Evolutionary conservation across 371 early-diverging fungal species (phyloP).

Genomic region (Saksenaea oblongispora): DNA sequence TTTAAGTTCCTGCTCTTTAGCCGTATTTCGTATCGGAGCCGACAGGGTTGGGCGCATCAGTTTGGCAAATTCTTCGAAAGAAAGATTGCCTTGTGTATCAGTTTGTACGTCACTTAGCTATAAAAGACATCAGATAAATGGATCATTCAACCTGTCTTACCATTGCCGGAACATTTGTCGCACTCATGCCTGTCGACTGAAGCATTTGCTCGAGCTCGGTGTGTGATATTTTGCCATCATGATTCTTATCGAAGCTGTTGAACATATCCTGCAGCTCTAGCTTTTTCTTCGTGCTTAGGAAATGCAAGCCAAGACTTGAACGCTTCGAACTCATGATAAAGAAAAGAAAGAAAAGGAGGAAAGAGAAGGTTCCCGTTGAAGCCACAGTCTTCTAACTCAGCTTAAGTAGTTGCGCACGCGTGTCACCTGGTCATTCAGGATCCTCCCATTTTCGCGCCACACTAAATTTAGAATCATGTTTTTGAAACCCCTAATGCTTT

Average conservation of each 20-base stretch:
- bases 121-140: neutral
- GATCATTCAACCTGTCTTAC: conserved; percentile 9
- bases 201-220: conserved; percentile 35
- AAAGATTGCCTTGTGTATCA: conserved; percentile 24
- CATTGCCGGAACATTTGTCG: conserved; percentile 23
- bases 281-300: conserved; percentile 35
- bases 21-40: conserved; percentile 28
- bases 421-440: neutral
- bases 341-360: conserved; percentile 13
- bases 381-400: conserved; percentile 1
- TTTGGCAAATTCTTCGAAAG: conserved; percentile 43
- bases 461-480: conserved; percentile 1
- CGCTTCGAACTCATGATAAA: conserved; percentile 29
- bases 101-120: conserved; percentile 20
- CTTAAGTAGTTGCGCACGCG: neutral
- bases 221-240: conserved; percentile 35
- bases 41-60: conserved; percentile 46
- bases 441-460: neutral
- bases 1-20: conserved; percentile 38
- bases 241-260: conserved; percentile 39
- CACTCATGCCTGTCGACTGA: conserved; percentile 28
- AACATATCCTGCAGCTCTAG: conserved; percentile 40
- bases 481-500: too few species aligned
- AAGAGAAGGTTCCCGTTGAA: conserved; percentile 7
- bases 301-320: conserved; percentile 37